Base-by-base conservation (phyloP, 129 eudicot species). In the Lonicera japonica region DNA sequence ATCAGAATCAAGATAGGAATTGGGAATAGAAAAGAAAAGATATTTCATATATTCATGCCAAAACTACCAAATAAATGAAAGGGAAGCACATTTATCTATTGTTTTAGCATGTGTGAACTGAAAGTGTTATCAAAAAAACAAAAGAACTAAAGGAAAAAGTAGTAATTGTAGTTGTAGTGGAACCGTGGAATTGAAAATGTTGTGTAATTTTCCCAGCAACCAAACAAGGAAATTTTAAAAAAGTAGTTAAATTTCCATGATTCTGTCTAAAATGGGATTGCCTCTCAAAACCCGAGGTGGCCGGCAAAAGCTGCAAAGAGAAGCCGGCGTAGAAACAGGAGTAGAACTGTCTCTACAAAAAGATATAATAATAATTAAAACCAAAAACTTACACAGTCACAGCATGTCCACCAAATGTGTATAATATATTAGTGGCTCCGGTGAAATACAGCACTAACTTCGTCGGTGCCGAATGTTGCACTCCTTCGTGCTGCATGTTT, bases 331-430 rank as follows among this genome's bases (percentile, higher is more conserved):
- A 69, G 73, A 72, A 81, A 70, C 56, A 75, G 69, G 59, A 86
- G 69, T 51, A 63, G 45, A 55, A 62, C 56, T 29, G 4, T 29
- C 36, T 29, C 36, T 29, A 29, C 36, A 29, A 29, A 29, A 6
- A 29, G 6, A 29, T 29, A 29, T n/a, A n/a, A n/a, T n/a, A 29
- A 29, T 29, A 29, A 29, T 29, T 29, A 29, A 29, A 29, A 29
- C 36, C 36, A 2, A 23, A 71, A 62, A 22, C 95, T 82, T 92
- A 92, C 98, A 92, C 98, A 54, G 98, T 92, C 52, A 92, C 98
- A 63, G 98, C 98, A 62, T 92, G 98, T 56, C 98, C 98, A 40
- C 98, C 98, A 41, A 92, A 92, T 47, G 98, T 92, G 80, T 92
- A 92, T 53, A 92, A 72, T 36, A 92, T 92, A 65, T 92, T 92